Evolutionary conservation across 2,329 filamentous ascomycete genomes (phyloP).

Genomic region (Arthrocladium fulminans): DNA sequence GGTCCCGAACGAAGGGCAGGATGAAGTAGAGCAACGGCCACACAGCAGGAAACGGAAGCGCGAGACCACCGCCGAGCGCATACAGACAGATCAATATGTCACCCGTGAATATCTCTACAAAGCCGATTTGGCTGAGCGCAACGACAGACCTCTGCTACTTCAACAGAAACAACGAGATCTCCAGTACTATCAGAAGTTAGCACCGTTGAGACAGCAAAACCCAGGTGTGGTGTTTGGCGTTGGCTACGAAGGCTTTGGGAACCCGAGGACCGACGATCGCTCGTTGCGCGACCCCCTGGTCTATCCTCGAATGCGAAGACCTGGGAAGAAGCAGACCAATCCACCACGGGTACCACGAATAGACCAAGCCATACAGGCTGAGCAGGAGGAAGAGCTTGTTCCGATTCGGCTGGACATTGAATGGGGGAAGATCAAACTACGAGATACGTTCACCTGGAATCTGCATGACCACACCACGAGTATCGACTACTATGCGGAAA

Average conservation of each 20-base stretch:
- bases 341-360: slow-evolving; percentile 66
- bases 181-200: slow-evolving; percentile 58
- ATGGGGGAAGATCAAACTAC: slow-evolving; percentile 86
- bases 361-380: slow-evolving; percentile 75
- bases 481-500: slow-evolving; percentile 74
- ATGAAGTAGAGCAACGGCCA: slow-evolving; percentile 24
- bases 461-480: slow-evolving; percentile 78
- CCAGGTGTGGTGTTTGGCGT: slow-evolving; percentile 54
- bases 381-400: slow-evolving; percentile 83
- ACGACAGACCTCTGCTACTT: slow-evolving; percentile 49
- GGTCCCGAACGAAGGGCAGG: slow-evolving; percentile 24
- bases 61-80: slow-evolving; percentile 36
- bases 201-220: slow-evolving; percentile 50
- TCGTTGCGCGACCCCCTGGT: slow-evolving; percentile 59
- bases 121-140: slow-evolving; percentile 44
- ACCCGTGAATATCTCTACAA: slow-evolving; percentile 54
- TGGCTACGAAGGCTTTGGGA: slow-evolving; percentile 84
- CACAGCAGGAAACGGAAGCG: slow-evolving; percentile 37
- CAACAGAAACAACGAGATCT: slow-evolving; percentile 58
- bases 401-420: slow-evolving; percentile 89
- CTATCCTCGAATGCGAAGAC: slow-evolving; percentile 69
- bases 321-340: slow-evolving; percentile 66
- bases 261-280: slow-evolving; percentile 64
- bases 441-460: slow-evolving; percentile 98
- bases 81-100: slow-evolving; percentile 55